Conservation (phyloP, 2,329 filamentous ascomycete genomes). For the Scedosporium aurantiacum region DNA sequence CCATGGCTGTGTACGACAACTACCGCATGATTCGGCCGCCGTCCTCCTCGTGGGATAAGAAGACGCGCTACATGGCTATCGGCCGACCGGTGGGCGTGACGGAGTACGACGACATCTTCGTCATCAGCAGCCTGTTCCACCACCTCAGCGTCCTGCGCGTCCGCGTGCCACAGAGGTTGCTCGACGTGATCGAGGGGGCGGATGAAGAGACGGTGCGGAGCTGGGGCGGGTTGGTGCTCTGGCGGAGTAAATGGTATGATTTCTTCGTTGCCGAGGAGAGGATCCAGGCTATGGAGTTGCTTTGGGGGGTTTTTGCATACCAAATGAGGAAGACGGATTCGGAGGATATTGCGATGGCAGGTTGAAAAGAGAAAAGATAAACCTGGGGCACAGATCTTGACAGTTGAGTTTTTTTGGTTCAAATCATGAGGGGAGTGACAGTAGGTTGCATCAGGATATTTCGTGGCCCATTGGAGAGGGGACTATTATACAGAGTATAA, state of each 20-base stretch:
- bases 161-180: constrained; percentile 42
- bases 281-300: constrained; percentile 41
- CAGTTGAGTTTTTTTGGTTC: too few relatives aligned
- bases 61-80: constrained; percentile 46
- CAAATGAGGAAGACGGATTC: constrained; percentile 37
- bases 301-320: constrained; percentile 52
- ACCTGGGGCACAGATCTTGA: too few relatives aligned
- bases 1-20: constrained; percentile 48
- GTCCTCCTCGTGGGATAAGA: constrained; percentile 47
- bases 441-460: too few relatives aligned
- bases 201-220: constrained; percentile 25
- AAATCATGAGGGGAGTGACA: too few relatives aligned
- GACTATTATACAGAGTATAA: too few relatives aligned
- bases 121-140: constrained; percentile 51
- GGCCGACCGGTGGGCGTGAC: constrained; percentile 32
- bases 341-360: constrained; percentile 5
- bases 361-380: not conserved
- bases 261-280: constrained; percentile 43
- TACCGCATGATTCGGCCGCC: constrained; percentile 53
- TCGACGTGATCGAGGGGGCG: constrained; percentile 40
- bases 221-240: constrained; percentile 43
- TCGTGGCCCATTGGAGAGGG: too few relatives aligned
- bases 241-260: constrained; percentile 52
- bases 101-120: constrained; percentile 49
- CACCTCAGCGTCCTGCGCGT: constrained; percentile 48